Base-by-base conservation (phyloP, 306 rosid species). In the Hippophae tibetana region DNA sequence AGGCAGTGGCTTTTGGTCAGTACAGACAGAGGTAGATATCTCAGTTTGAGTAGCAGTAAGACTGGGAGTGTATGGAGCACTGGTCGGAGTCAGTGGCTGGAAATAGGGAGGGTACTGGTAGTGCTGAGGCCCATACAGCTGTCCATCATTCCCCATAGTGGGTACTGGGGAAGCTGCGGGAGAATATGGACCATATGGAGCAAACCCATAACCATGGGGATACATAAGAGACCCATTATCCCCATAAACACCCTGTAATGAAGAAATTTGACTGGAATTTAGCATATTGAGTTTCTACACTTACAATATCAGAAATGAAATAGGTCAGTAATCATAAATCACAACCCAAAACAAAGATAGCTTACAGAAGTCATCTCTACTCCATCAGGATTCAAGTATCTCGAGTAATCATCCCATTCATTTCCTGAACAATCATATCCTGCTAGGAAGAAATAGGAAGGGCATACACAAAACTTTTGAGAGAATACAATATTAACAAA, bases 91-190 rank as follows among this genome's bases (percentile, higher is more conserved):
- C 73, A 85, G 55, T 0, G 95, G 95, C 77, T 85, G 99, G 61
- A 83, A 92, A 77, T 83, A 92, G 3, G 93, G 96, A 54, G 95
- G 95, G 56, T 92, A 92, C 71, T 92, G 99, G 74, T 92, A 92
- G 58, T 88, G 96, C 71, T 88, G 99, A 54, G 93, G 89, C 12
- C 93, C 99, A 66, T 92, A 92, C 63, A 92, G 70, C 69, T 88
- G 99, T 53, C 96, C 99, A 61, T 92, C 99, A 61, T 85, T 83
- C 58, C 88, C 90, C 93, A 92, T 67, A n/a, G 98, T 82, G 7
- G 99, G 99, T 52, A 82, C 96, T 7, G 99, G 95, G 9, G 99
- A 87, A 9, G 84, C 79, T 10, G 99, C 95, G 7, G 99, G 99
- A 3, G 99, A 85, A 64, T 88, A 92, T 31, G 98, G 87, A 14